Percentiles rank a stretch among this genome's conserved stretches.
Evolutionary conservation across 331 rosid species (phyloP).

Genomic region (Pyracantha coccinea): DNA sequence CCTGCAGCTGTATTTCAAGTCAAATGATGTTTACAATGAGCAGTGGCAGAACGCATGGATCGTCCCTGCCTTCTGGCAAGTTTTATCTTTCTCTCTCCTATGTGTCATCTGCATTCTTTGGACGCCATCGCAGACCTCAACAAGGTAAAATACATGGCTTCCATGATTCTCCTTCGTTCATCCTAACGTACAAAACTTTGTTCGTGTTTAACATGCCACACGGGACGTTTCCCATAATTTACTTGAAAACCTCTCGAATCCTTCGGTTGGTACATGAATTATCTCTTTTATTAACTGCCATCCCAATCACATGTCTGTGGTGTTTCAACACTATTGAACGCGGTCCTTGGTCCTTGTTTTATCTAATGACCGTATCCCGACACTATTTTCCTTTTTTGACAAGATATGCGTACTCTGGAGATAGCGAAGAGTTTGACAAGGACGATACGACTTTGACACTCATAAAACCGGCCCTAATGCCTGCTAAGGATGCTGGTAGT

Average conservation of each 20-base stretch:
- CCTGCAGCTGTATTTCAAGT: constrained; percentile 84
- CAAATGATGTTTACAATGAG: constrained; percentile 83
- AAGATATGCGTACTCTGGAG: constrained; percentile 80
- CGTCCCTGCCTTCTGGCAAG: constrained; percentile 98
- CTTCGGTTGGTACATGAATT: too few species aligned
- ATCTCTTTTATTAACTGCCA: too few species aligned
- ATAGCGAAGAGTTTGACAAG: constrained; percentile 75
- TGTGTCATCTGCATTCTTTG: constrained; percentile 81
- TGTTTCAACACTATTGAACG: too few species aligned
- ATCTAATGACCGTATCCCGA: not conserved
- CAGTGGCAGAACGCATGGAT: constrained; percentile 96
- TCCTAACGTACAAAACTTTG: not conserved
- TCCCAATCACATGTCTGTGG: too few species aligned
- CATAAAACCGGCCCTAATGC: constrained; percentile 65
- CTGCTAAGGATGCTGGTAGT: constrained; percentile 52
- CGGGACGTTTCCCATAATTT: not conserved
- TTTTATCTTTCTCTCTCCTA: constrained; percentile 78
- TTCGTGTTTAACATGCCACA: constrained; percentile 28
- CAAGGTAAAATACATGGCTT: constrained; percentile 41
- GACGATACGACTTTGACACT: constrained; percentile 69
- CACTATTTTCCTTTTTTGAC: not conserved
- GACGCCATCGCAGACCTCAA: constrained; percentile 97
- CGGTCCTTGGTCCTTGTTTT: too few species aligned
- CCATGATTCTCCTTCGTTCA: not conserved
- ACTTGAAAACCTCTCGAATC: not conserved